phyloP scores from a whole-genome alignment of 768 basidiomycete species.

The Hygrocybe coccinea region DNA sequence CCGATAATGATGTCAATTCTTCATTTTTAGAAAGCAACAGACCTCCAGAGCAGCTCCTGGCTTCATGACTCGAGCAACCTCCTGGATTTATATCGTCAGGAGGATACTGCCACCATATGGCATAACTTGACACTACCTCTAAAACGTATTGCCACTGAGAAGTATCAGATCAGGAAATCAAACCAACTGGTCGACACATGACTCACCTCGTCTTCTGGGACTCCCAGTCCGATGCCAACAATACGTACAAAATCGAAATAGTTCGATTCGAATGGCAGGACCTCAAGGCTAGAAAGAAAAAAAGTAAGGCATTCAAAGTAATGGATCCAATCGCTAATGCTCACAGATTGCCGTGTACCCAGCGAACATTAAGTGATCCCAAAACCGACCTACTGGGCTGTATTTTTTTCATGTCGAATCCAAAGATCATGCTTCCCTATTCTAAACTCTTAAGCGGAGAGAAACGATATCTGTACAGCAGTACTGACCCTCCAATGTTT shows the following conservation, averaged over 20 bases:
- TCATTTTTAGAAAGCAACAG: conserved; percentile 17
- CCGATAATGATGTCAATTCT: background rate
- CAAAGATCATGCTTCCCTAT: conserved; percentile 52
- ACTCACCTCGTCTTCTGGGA: conserved; percentile 65
- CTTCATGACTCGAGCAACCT: conserved; percentile 61
- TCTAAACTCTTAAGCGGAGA: background rate
- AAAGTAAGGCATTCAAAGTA: background rate
- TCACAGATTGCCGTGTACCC: conserved; percentile 68
- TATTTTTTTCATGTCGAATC: conserved; percentile 51
- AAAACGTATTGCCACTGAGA: conserved; percentile 60
- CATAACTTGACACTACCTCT: conserved; percentile 40
- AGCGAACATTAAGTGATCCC: conserved; percentile 34
- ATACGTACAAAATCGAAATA: conserved; percentile 66
- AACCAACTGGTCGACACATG: background rate
- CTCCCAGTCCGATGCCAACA: conserved; percentile 56
- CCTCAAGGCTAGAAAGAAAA: conserved; percentile 49
- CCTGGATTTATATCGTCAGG: conserved; percentile 36
- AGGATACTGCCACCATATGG: conserved; percentile 1
- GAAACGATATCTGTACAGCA: background rate
- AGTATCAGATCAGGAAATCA: conserved; percentile 10
- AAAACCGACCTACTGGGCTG: conserved; percentile 44
- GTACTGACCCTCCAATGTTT: conserved; percentile 56
- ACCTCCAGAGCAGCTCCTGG: conserved; percentile 64
- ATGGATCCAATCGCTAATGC: conserved; percentile 15
- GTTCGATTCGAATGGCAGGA: conserved; percentile 52